Base-by-base conservation (phyloP, 2,329 filamentous ascomycete genomes). In the Karstenula rhodostoma region DNA sequence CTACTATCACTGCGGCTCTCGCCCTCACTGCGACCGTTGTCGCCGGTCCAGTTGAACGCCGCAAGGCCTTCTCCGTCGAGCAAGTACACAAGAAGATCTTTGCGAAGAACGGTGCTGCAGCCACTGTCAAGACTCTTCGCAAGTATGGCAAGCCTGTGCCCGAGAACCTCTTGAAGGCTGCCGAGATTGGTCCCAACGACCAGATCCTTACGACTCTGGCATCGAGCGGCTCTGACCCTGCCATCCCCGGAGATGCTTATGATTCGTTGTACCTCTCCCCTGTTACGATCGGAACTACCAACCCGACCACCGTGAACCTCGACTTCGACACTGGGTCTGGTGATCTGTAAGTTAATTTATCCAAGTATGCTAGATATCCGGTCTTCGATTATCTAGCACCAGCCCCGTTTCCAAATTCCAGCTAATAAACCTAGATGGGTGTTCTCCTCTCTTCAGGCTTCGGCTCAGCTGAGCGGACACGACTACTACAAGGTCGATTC, bases 271-370 rank as follows among this genome's bases (percentile, higher is more conserved):
- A 74, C 59, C 61, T 75, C 56, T 67, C 65, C 64, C 86, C 88
- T 0, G 86, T 93, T 49, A 82, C 80, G 2, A 80, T 93, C 63
- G 91, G 90, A 47, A 78, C 37, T n/a, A 54, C 37, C 22, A 54
- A 44, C 37, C 51, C 84, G 71, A 87, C 89, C 67, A 85, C 80
- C 3, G 73, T 92, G 63, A 84, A 87, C 60, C 74, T 93, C 61
- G 89, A 92, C 72, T 85, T 93, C 61, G 91, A 93, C 66, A 93
- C 90, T 15, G 89, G 83, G 63, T 90, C 82, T 64, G 83, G 87
- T 44, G 89, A 90, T 77, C 84, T 91, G 89, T 87, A 77, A 79
- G 85, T 79, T 17, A 51, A 51, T 37, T 58, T 52, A 46, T 46
- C 35, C n/a, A 7, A 27, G 27, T n/a, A 17, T 42, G 43, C 33